phyloP scores from a whole-genome alignment of 257 asterid genomes.

The Vinca minor region DNA sequence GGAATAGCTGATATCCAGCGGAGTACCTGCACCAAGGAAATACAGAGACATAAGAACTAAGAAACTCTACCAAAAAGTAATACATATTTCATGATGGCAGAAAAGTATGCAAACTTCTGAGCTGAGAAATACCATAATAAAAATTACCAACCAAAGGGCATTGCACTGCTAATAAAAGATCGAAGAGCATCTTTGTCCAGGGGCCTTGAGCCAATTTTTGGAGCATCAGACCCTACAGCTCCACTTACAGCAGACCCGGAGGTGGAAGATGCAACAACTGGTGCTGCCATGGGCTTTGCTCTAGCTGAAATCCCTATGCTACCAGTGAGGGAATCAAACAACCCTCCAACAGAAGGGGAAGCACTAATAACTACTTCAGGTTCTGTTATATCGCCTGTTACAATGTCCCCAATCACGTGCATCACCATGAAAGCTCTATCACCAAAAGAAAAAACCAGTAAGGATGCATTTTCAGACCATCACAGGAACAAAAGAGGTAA shows the following conservation, averaged over 20 bases:
- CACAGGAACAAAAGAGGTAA: neutral
- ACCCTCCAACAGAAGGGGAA: constrained; percentile 87
- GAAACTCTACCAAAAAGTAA: constrained; percentile 11
- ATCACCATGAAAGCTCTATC: constrained; percentile 72
- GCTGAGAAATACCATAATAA: constrained; percentile 26
- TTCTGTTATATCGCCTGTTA: constrained; percentile 67
- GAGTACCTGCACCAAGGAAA: constrained; percentile 53
- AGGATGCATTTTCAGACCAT: neutral
- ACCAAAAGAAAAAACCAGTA: neutral
- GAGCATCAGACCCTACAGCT: constrained; percentile 55
- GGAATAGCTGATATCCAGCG: constrained; percentile 73
- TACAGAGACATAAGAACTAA: constrained; percentile 12
- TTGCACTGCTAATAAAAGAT: constrained; percentile 68
- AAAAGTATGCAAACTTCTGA: constrained; percentile 4
- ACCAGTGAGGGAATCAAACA: constrained; percentile 92
- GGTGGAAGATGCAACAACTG: constrained; percentile 64
- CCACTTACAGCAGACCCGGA: constrained; percentile 60
- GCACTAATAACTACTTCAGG: constrained; percentile 80
- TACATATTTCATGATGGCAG: constrained; percentile 4
- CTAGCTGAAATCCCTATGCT: constrained; percentile 87
- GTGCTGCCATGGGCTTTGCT: constrained; percentile 76
- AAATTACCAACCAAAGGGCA: constrained; percentile 90
- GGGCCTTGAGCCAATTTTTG: constrained; percentile 71
- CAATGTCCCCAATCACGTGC: constrained; percentile 69
- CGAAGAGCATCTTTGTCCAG: constrained; percentile 83